Evolutionary conservation across 257 asterid genomes (phyloP).

Genomic region (Nicotiana benthamiana): DNA sequence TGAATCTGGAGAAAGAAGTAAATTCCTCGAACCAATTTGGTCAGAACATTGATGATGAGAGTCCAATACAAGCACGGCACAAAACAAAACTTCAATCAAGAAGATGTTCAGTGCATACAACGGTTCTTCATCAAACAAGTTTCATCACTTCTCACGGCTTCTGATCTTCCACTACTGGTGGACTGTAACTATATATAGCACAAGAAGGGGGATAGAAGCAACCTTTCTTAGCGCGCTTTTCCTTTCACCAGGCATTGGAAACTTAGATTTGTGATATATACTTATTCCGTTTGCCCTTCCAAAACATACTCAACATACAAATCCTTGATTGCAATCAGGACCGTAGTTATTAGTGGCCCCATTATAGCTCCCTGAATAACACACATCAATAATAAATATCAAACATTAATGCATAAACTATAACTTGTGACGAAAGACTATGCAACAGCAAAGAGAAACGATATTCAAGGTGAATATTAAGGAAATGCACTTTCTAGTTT

Average conservation of each 20-base stretch:
- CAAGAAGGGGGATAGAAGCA: too few relatives aligned
- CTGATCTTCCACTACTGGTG: too few relatives aligned
- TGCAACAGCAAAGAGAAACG: not conserved
- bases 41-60: not conserved
- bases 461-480: not conserved
- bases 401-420: not conserved
- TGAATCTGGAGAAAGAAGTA: not conserved
- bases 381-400: not conserved
- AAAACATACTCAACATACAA: conserved; percentile 60
- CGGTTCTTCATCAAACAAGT: not conserved
- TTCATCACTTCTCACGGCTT: not conserved
- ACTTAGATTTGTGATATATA: not conserved
- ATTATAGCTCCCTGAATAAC: conserved; percentile 64
- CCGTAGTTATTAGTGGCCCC: conserved; percentile 70
- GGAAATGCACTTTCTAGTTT: not conserved
- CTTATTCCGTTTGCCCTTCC: conserved; percentile 29
- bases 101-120: not conserved
- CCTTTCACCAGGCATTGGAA: not conserved
- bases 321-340: conserved; percentile 58
- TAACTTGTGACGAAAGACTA: not conserved
- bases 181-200: too few relatives aligned
- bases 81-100: not conserved
- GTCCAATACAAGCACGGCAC: not conserved
- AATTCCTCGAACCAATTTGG: not conserved
- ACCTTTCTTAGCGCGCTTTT: too few relatives aligned